Base-by-base conservation (phyloP, 1,284 basidiomycete species). In the Trametes pubescens region DNA sequence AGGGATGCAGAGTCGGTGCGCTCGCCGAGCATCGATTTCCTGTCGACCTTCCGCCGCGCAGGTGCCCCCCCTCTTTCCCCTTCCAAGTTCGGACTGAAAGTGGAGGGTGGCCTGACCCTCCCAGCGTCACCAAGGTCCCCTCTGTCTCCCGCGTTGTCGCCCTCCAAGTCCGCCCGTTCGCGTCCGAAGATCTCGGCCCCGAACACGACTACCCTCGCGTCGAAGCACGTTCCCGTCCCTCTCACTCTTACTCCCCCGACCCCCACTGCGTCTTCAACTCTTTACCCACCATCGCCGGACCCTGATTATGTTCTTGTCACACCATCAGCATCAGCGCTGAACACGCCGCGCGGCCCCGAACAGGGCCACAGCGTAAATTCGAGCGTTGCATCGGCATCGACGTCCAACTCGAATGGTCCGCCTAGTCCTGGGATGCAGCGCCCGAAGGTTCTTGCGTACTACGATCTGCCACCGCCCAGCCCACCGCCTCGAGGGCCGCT, bases 391-490 rank as follows among this genome's bases (percentile, higher is more conserved):
- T 67, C 69, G 5, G 59, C 64, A 2, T 61, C 46, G 2, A 52
- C 62, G 13, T 47, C 58, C 22, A 32, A 43, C n/a, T 63, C 61
- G 32, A 38, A 59, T n/a, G 47, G 48, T 16, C 59, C 66, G 6
- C 64, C 65, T 22, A 68, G 60, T 32, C 64, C 67, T 7, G 24
- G 59, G 4, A 9, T 61, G 8, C 59, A 62, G n/a, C 70, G 75
- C 53, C 71, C 74, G 2, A 68, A 70, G 52, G 69, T 71, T 10
- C 73, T 84, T 4, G 79, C 80, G 1, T 81, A 84, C 69, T 84
- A 84, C 64, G 83, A 85, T 64, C 76, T 86, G n/a, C 84, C 84
- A 4, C 84, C 84, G 0, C 84, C 84, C 9, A 86, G 81, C 64
- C 84, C 85, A 5, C 83, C 85, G 0, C 85, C 85, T 0, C 73